Conservation (phyloP, 352 stramenopile genomes). For the Globisporangium camurandrum region DNA sequence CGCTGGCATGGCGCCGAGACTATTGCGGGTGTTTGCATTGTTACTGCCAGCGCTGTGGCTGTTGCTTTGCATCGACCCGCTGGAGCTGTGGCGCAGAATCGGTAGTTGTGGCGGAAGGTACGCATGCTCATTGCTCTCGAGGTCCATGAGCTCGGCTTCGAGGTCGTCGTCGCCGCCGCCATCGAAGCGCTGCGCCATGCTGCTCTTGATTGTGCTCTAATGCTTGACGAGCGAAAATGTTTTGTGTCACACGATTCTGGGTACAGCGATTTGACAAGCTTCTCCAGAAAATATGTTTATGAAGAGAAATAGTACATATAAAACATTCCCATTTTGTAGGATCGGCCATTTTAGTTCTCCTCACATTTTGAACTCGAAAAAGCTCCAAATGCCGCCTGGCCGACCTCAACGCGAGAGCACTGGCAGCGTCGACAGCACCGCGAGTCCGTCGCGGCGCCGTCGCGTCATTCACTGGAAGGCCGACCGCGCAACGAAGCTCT, state of each 20-base stretch:
- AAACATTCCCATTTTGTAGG: too few species aligned
- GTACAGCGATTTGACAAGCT: too few species aligned
- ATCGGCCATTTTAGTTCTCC: too few species aligned
- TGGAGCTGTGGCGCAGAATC: constrained; percentile 11
- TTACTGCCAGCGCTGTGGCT: not conserved
- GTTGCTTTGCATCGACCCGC: constrained; percentile 8
- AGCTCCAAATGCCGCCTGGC: constrained; percentile 1
- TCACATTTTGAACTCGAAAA: too few species aligned
- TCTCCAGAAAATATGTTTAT: too few species aligned
- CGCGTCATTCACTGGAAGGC: constrained; percentile 2
- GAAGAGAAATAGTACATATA: not conserved
- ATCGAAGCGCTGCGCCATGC: not conserved
- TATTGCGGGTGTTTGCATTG: not conserved
- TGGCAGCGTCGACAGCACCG: not conserved
- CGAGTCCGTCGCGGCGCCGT: not conserved
- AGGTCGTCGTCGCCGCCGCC: constrained; percentile 24
- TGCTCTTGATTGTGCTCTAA: not conserved
- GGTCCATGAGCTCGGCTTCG: constrained; percentile 58
- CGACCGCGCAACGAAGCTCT: constrained; percentile 6
- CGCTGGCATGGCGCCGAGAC: not conserved
- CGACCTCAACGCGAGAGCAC: not conserved
- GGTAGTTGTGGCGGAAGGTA: constrained; percentile 33
- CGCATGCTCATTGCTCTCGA: constrained; percentile 44
- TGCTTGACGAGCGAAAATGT: not conserved
- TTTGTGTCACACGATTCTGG: not conserved